Base-by-base conservation (phyloP, 163 green algal genomes). In the Trebouxiophyceae sp. region DNA sequence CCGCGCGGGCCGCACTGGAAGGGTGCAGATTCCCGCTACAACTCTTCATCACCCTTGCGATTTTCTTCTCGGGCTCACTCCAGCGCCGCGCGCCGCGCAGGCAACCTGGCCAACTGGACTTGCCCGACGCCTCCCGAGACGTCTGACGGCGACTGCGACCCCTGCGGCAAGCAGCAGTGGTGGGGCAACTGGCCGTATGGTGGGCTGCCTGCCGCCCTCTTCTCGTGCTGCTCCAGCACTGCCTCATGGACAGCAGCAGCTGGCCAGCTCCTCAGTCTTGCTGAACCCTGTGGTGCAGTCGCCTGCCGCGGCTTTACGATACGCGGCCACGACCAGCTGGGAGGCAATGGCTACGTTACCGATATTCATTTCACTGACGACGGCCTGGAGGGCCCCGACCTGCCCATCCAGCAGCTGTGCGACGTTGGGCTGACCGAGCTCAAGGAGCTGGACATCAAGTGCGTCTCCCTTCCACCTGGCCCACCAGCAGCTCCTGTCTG, bases 51-150 rank as follows among this genome's bases (percentile, higher is more conserved):
- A n/a, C n/a, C n/a, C n/a, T n/a, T n/a, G n/a, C n/a, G n/a, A n/a
- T n/a, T n/a, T n/a, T n/a, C n/a, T n/a, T n/a, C n/a, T n/a, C n/a
- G n/a, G n/a, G n/a, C n/a, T n/a, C n/a, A n/a, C n/a, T n/a, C n/a
- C n/a, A n/a, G n/a, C n/a, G n/a, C n/a, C n/a, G n/a, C n/a, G n/a
- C n/a, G n/a, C n/a, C n/a, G n/a, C n/a, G n/a, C n/a, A n/a, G n/a
- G n/a, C n/a, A n/a, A n/a, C n/a, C n/a, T n/a, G n/a, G n/a, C n/a
- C n/a, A n/a, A n/a, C n/a, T 65, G 59, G 59, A 65, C 33, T 7
- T 65, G 59, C 34, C 59, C 59, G 28, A 63, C 57, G 7, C n/a
- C 33, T 26, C 33, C n/a, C n/a, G n/a, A n/a, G n/a, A n/a, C 39
- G 26, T 39, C 29, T 26, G 34, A 50, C 34, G 33, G 34, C 2